Conservation (phyloP, 306 rosid species). For the Quercus aquifolioides region DNA sequence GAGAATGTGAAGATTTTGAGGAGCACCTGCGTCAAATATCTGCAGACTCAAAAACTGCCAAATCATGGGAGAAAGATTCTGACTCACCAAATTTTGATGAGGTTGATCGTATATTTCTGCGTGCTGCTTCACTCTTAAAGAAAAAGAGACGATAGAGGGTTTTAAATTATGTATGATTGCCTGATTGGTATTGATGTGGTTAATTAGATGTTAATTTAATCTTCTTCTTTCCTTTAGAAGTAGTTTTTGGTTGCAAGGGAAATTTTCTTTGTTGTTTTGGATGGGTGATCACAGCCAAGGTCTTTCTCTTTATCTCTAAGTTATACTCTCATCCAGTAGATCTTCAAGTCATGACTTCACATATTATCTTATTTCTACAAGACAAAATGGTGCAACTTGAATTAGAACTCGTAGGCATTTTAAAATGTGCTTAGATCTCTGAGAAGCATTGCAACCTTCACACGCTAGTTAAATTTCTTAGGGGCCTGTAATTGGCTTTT, state of each 20-base stretch:
- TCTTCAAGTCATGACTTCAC: too few relatives aligned
- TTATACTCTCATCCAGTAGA: too few relatives aligned
- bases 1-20: slow-evolving; percentile 57
- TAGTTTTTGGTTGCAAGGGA: not conserved
- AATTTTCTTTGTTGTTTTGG: not conserved
- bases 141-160: slow-evolving; percentile 45
- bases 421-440: not conserved
- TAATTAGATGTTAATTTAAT: not conserved
- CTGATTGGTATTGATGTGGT: not conserved
- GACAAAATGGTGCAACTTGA: too few relatives aligned
- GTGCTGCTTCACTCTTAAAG: slow-evolving; percentile 65
- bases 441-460: not conserved
- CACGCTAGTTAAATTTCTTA: not conserved
- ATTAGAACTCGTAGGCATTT: too few relatives aligned
- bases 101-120: slow-evolving; percentile 75
- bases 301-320: too few relatives aligned
- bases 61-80: slow-evolving; percentile 27
- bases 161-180: slow-evolving; percentile 1
- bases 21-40: slow-evolving; percentile 71
- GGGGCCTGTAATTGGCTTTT: not conserved
- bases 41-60: slow-evolving; percentile 36
- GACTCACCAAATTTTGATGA: slow-evolving; percentile 56
- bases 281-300: not conserved
- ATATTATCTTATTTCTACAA: too few relatives aligned
- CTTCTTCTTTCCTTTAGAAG: too few relatives aligned